These are phyloP conservation scores for Lithohypha guttulata DNA, from an alignment of 2,329 filamentous ascomycete species.

Conservation along the genomic window DNA sequence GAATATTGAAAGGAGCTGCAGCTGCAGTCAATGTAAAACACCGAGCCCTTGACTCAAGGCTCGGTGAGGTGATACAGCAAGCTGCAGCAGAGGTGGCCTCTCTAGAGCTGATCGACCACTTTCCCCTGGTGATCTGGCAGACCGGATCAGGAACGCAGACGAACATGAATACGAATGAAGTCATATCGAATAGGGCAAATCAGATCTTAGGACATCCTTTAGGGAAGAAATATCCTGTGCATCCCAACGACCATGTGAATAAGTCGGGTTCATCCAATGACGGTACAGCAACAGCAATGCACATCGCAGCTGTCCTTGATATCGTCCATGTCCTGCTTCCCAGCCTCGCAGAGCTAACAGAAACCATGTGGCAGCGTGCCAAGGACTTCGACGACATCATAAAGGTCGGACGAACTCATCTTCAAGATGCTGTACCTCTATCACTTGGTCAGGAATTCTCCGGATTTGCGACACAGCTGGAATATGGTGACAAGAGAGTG, in stretches of 20 bases:
- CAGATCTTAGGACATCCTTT: slow-evolving; percentile 50
- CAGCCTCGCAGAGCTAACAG: slow-evolving; percentile 59
- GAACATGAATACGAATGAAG: slow-evolving; percentile 99
- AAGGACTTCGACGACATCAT: slow-evolving; percentile 75
- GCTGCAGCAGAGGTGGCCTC: slow-evolving; percentile 87
- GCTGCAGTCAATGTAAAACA: slow-evolving; percentile 11
- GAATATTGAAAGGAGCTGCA: slow-evolving; percentile 12
- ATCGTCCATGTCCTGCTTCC: slow-evolving; percentile 67
- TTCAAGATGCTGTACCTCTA: slow-evolving; percentile 78
- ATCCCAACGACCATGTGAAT: slow-evolving; percentile 91
- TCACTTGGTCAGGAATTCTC: slow-evolving; percentile 85
- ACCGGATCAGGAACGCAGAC: slow-evolving; percentile 97
- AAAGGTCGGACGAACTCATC: slow-evolving; percentile 82
- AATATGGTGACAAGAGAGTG: slow-evolving; percentile 67
- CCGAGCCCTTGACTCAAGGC: slow-evolving; percentile 7
- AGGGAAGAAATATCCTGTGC: slow-evolving; percentile 79
- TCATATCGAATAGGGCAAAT: slow-evolving; percentile 98
- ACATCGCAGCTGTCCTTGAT: slow-evolving; percentile 82
- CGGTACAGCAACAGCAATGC: slow-evolving; percentile 89
- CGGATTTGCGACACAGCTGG: slow-evolving; percentile 77
- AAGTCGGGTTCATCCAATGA: slow-evolving; percentile 87
- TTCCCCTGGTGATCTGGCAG: slow-evolving; percentile 98
- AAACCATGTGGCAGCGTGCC: slow-evolving; percentile 66
- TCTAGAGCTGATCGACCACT: slow-evolving; percentile 90
- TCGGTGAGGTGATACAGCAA: slow-evolving; percentile 60